These are phyloP conservation scores for Dovyalis caffra DNA, from an alignment of 345 rosid species.

Conservation along the genomic window DNA sequence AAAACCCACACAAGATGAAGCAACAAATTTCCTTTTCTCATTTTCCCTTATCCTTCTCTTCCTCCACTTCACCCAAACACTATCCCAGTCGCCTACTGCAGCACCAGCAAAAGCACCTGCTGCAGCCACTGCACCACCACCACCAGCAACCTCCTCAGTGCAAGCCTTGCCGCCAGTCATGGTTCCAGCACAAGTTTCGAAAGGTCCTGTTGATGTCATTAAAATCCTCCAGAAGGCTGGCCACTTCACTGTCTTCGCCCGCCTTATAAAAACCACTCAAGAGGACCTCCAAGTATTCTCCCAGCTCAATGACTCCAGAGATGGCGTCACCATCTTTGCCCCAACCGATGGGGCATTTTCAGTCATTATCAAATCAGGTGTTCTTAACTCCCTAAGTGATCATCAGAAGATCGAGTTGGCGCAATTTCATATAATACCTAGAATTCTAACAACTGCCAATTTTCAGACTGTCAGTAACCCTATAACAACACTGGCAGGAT, in stretches of 20 bases:
- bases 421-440: background rate
- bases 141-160: background rate
- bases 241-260: background rate
- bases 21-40: background rate
- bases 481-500: background rate
- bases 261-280: background rate
- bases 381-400: background rate
- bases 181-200: background rate
- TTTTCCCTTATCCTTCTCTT: slow-evolving; percentile 2
- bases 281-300: background rate
- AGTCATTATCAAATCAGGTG: background rate
- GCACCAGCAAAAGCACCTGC: slow-evolving; percentile 4
- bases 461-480: background rate
- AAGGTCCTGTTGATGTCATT: background rate
- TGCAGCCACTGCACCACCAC: background rate
- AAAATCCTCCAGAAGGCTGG: background rate
- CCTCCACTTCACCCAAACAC: slow-evolving; percentile 1
- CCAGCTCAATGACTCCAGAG: background rate
- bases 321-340: background rate
- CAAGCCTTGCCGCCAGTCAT: background rate
- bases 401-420: background rate
- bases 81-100: slow-evolving; percentile 9
- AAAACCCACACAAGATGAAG: background rate
- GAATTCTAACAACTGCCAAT: background rate
- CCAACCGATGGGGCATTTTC: background rate